Base-by-base conservation (phyloP, 2,329 filamentous ascomycete genomes). In the Cercospora nicotianae region DNA sequence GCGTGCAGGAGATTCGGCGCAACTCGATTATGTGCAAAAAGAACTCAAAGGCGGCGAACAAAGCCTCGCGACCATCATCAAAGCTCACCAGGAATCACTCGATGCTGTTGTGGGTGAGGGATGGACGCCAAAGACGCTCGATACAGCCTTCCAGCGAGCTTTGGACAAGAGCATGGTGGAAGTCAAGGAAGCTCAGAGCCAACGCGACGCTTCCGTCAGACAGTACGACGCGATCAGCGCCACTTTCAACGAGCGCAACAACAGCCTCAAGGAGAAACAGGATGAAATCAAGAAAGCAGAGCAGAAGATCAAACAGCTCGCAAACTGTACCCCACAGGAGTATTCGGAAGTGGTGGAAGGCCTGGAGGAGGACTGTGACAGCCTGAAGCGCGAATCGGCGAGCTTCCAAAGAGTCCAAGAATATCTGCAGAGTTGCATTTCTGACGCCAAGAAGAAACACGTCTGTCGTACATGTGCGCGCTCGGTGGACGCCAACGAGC, bases 21-120 rank as follows among this genome's bases (percentile, higher is more conserved):
- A 91, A 73, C 85, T 99, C 10, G 92, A 96, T 66, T 89, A 91
- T 73, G 85, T 94, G 36, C 93, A 91, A 75, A 94, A 93, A 73
- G 91, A 97, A 75, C 80, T 93, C 30, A 87, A 87, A 70, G 90
- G 93, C 72, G 87, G 90, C 65, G 87, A 91, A 77, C 86, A 87
- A 36, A 91, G 91, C 69, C 83, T 98, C 2, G 87, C 93, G 8
- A 95, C 92, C 0, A 87, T 97, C 81, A 87, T 84, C 69, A 88
- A 84, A 59, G 92, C 92, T 0, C 92, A 96, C 83, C 87, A 85
- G 61, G 84, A 89, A 36, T 91, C 91, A 72, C 83, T 99, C 23
- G 84, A 86, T 12, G 81, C 84, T 5, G 79, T 92, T 10, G 73
- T 98, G 33, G 88, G 89, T 28, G 70, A 78, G 6, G 83, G 85